These are phyloP conservation scores for Phytopythium boreale DNA, from an alignment of 352 stramenopile species.

Conservation along the genomic window DNA sequence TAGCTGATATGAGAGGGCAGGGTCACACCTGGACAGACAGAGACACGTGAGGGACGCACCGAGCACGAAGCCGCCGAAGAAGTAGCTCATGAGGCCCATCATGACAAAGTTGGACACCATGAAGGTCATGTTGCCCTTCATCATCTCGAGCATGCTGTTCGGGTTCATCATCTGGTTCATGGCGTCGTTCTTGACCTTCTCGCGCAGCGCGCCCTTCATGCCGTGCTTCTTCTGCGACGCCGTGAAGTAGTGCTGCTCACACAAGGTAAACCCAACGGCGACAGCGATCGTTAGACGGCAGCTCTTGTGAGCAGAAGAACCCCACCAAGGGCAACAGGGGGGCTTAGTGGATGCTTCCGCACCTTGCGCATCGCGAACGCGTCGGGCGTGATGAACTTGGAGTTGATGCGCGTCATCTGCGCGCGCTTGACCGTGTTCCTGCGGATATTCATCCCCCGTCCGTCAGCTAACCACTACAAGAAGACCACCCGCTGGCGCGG, in stretches of 20 bases:
- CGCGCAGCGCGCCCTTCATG: slow-evolving; percentile 76
- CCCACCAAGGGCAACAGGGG: too few relatives aligned
- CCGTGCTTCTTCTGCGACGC: slow-evolving; percentile 87
- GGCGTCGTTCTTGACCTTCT: slow-evolving; percentile 88
- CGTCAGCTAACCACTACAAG: background rate
- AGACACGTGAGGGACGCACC: slow-evolving; percentile 27
- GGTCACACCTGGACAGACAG: too few relatives aligned
- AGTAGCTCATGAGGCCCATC: slow-evolving; percentile 99
- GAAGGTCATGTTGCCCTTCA: slow-evolving; percentile 99
- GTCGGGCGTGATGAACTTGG: slow-evolving; percentile 81
- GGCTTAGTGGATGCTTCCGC: background rate
- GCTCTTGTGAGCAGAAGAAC: background rate
- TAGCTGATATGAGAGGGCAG: background rate
- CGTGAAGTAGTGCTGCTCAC: slow-evolving; percentile 76
- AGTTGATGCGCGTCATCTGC: slow-evolving; percentile 85
- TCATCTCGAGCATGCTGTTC: slow-evolving; percentile 96
- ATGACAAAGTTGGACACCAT: slow-evolving; percentile 99
- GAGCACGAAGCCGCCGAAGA: slow-evolving; percentile 98
- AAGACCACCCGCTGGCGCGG: background rate
- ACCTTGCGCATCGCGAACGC: slow-evolving; percentile 90
- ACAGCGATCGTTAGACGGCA: background rate
- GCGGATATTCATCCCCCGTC: background rate
- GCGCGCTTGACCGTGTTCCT: slow-evolving; percentile 88
- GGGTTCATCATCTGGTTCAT: slow-evolving; percentile 96
- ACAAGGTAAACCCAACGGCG: background rate